Evolutionary conservation across 768 basidiomycete genomes (phyloP), one percentile per base, ranked within the genome.

Genomic region (Amanita thiersii): DNA sequence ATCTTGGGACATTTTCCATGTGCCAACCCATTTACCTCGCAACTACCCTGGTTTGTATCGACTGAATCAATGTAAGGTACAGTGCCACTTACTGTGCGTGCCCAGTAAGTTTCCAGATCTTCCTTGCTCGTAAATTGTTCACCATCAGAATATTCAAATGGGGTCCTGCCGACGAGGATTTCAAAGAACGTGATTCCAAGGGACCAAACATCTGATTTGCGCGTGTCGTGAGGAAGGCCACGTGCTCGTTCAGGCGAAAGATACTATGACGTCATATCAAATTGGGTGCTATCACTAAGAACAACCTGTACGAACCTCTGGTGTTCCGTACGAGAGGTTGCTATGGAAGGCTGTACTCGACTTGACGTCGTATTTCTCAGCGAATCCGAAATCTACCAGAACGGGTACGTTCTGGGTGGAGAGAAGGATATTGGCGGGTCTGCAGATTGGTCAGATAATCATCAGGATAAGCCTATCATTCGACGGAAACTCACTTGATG

Each of bases 371-470:
- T 92, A 92, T 49, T 77, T 78, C 54, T 94, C 87, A 1, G 94
- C 90, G 52, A 98, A 99, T 1, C 96, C 94, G 53, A 96, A 99
- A 60, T 98, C 96, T 26, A 96, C 85, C 3, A 98, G 75, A 2
- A 96, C 85, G 1, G 91, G 89, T 1, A 91, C 65, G 52, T 82
- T 81, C 49, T 80, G 71, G 41, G 65, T 61, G 1, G 86, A 86
- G 34, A 99, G 69, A 2, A 99, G 73, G 50, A 99, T 90, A 55
- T 99, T 99, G 11, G 91, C 88, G 1, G 91, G 91, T 52, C 89
- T 93, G 48, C 6, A 40, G 25, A 28, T 33, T 11, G 14, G 41
- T 42, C 25, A 29, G 30, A 46, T n/a, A n/a, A n/a, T n/a, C n/a
- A n/a, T n/a, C n/a, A n/a, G n/a, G n/a, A n/a, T n/a, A n/a, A 4